Evolutionary conservation across 106 monocot species (phyloP), one percentile per base, ranked within the genome.

Genomic region (Phalaenopsis aphrodite): DNA sequence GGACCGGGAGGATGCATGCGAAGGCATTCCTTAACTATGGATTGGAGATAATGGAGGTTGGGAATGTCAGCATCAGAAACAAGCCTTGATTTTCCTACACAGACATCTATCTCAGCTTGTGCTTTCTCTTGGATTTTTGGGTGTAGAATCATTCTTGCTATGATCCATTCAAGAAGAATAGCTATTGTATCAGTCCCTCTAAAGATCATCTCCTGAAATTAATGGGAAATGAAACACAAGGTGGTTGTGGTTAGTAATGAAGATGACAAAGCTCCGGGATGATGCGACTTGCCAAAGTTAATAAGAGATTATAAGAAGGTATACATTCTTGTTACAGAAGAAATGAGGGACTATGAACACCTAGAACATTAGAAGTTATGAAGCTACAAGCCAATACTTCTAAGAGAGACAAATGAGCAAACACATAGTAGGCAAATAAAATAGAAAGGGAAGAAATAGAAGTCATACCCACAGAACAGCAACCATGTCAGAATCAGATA

Each of bases 331-430:
- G 0, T 3, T 45, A 45, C 43, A 45, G 6, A 45, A 45, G 43
- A 45, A 45, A 45, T 3, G 43, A 45, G 43, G 43, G 43, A 45
- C 6, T 45, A 4, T 45, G 43, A 45, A 45, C 43, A 45, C 43
- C 3, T 3, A 45, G 6, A 45, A 45, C 43, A 4, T 45, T 45
- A 45, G 6, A 45, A 45, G 14, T 10, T 3, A 23, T 82, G 80
- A 14, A 86, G 41, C 2, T 85, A 82, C 90, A 88, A 93, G 0
- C 90, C 90, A 42, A 85, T 42, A 8, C 90, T 88, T 0, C 93
- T 90, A 6, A 88, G 88, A 68, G 77, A 87, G 5, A 56, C 10
- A 56, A 15, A 56, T 15, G 56, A 56, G 56, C 56, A 8, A 11
- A 56, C 8, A 49, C 65, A 87, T 12, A 38, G 77, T 45, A 45